Percentiles rank a stretch among this genome's conserved stretches.
phyloP scores from a whole-genome alignment of 371 early-diverging fungal species.

The Mortierella sp. region DNA sequence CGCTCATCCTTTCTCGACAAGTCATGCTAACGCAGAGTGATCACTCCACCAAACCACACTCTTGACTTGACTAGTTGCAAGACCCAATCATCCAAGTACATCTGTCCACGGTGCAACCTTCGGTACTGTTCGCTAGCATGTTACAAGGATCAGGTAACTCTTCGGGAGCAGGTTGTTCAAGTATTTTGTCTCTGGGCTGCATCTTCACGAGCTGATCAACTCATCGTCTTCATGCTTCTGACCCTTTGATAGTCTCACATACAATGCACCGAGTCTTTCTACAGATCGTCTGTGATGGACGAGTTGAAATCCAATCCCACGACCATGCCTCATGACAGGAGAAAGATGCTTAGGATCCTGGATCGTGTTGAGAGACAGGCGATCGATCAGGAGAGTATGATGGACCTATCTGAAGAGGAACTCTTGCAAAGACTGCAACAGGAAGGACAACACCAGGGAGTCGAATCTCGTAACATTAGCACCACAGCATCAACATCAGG shows the following conservation, averaged over 20 bases:
- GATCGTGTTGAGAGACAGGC: constrained; percentile 63
- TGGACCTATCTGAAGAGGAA: constrained; percentile 31
- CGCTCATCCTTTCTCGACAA: too few relatives aligned
- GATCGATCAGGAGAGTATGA: constrained; percentile 26
- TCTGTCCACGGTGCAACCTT: constrained; percentile 78
- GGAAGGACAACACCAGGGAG: not conserved
- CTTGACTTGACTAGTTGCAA: constrained; percentile 58
- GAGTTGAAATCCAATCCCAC: constrained; percentile 64
- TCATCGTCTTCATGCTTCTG: not conserved
- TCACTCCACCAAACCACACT: too few relatives aligned
- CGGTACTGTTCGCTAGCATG: constrained; percentile 74
- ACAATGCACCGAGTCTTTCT: constrained; percentile 75
- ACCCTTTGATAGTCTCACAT: constrained; percentile 42
- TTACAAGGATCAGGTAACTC: constrained; percentile 66
- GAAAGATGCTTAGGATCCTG: constrained; percentile 65
- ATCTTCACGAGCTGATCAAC: not conserved
- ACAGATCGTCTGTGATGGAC: constrained; percentile 66
- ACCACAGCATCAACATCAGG: not conserved
- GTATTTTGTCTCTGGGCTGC: too few relatives aligned
- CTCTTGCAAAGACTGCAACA: constrained; percentile 20
- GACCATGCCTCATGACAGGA: constrained; percentile 56
- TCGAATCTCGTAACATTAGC: not conserved
- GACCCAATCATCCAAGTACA: constrained; percentile 66
- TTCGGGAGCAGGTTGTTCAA: too few relatives aligned
- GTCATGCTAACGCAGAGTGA: too few relatives aligned